Evolutionary conservation across 345 rosid species (phyloP).

Genomic region (Moricandia arvensis): DNA sequence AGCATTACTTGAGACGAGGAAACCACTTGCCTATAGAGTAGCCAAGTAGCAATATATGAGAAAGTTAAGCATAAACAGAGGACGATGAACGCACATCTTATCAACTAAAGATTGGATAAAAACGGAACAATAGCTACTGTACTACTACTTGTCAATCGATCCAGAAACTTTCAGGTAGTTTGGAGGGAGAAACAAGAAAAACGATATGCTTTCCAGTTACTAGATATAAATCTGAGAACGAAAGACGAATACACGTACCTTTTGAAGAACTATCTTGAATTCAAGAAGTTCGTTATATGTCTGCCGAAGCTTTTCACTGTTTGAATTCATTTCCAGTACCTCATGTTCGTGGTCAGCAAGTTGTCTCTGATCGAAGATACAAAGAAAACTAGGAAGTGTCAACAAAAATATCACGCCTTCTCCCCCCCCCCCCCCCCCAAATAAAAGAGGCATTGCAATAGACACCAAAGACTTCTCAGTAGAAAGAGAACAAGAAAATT

Average conservation of each 20-base stretch:
- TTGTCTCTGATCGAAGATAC: constrained; percentile 53
- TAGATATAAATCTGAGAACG: constrained; percentile 4
- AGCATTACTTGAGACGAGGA: constrained; percentile 73
- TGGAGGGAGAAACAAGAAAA: neutral
- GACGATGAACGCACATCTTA: constrained; percentile 5
- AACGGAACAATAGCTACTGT: constrained; percentile 1
- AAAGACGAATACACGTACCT: constrained; percentile 51
- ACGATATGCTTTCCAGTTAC: neutral
- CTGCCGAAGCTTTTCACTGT: constrained; percentile 85
- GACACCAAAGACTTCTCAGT: constrained; percentile 14
- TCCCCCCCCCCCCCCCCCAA: neutral
- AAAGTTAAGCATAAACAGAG: constrained; percentile 12
- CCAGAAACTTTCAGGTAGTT: neutral
- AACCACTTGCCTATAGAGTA: constrained; percentile 69
- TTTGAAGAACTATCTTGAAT: constrained; percentile 86
- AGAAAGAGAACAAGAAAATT: neutral
- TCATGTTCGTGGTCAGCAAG: constrained; percentile 91
- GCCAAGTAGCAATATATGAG: neutral
- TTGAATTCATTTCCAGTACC: constrained; percentile 89
- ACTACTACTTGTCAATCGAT: neutral
- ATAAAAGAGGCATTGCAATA: neutral
- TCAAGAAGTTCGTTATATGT: constrained; percentile 88
- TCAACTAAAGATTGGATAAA: neutral
- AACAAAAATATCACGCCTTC: neutral
- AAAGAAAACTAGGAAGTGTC: neutral